Conservation (phyloP, 495 filamentous ascomycete species). For the Neurospora sp. region DNA sequence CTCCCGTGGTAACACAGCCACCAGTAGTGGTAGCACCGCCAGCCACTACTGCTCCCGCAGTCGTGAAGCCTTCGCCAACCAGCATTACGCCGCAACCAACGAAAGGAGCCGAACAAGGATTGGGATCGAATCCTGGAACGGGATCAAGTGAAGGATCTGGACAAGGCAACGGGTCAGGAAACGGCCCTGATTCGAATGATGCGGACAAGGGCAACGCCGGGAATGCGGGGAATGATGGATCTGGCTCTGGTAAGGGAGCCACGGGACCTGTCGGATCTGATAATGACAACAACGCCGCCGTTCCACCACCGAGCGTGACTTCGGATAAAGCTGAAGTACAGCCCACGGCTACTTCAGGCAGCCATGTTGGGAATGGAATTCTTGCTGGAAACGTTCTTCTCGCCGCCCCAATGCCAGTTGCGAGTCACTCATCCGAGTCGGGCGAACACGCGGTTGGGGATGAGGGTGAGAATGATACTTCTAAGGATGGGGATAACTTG, state of each 20-base stretch:
- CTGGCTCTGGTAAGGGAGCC: background rate
- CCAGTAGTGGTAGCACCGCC: background rate
- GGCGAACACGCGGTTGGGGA: background rate
- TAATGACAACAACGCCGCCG: background rate
- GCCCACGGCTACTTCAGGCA: background rate
- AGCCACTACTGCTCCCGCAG: background rate
- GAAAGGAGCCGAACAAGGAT: background rate
- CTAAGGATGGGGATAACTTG: background rate
- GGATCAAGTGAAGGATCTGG: background rate
- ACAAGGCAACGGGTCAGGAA: background rate
- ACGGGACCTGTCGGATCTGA: background rate
- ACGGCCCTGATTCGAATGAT: background rate
- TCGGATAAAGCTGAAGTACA: background rate
- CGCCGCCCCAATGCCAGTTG: background rate
- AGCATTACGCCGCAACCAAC: background rate
- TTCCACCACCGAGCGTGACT: background rate
- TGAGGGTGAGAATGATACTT: background rate
- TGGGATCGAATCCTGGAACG: background rate
- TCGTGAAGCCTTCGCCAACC: background rate
- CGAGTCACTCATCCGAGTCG: background rate
- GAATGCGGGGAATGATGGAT: constrained; percentile 2
- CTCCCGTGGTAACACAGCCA: background rate
- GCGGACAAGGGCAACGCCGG: background rate
- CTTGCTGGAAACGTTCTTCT: background rate
- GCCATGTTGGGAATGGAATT: background rate